phyloP scores from a whole-genome alignment of 2,329 filamentous ascomycete genomes.

The Bipolaris cookei region DNA sequence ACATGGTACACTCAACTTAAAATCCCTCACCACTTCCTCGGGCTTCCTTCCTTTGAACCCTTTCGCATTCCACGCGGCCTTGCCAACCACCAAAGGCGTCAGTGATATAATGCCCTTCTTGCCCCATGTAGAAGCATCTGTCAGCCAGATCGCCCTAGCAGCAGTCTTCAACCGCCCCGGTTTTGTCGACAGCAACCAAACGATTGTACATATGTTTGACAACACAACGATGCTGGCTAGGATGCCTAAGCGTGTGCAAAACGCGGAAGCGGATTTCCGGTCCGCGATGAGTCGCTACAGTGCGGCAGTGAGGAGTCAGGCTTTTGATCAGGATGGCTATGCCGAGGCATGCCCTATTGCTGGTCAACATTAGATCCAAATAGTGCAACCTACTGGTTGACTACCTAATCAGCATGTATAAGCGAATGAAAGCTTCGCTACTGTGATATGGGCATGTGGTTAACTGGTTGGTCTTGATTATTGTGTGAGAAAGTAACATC shows the following conservation, averaged over 20 bases:
- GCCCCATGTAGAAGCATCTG: conserved; percentile 3
- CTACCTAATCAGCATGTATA: too few relatives aligned
- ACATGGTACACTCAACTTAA: conserved; percentile 7
- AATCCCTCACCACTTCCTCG: background rate
- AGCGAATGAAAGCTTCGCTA: too few relatives aligned
- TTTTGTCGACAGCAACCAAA: background rate
- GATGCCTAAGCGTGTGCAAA: background rate
- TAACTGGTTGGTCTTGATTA: too few relatives aligned
- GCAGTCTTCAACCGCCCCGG: background rate
- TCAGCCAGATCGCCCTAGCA: background rate
- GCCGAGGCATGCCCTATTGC: conserved; percentile 4
- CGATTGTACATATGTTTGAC: conserved; percentile 4
- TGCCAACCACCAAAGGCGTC: background rate
- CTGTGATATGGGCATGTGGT: too few relatives aligned
- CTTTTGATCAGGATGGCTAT: background rate
- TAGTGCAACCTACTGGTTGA: background rate
- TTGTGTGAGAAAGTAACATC: too few relatives aligned
- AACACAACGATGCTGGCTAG: background rate
- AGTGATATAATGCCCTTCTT: conserved; percentile 1
- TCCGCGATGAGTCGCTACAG: background rate
- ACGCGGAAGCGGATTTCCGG: background rate
- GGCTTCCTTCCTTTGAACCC: conserved; percentile 9
- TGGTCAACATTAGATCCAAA: conserved; percentile 3
- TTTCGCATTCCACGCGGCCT: conserved; percentile 7
- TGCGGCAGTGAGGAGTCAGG: background rate